Evolutionary conservation across 2,329 filamentous ascomycete species (phyloP).

Genomic region (Clathrospora elynae): DNA sequence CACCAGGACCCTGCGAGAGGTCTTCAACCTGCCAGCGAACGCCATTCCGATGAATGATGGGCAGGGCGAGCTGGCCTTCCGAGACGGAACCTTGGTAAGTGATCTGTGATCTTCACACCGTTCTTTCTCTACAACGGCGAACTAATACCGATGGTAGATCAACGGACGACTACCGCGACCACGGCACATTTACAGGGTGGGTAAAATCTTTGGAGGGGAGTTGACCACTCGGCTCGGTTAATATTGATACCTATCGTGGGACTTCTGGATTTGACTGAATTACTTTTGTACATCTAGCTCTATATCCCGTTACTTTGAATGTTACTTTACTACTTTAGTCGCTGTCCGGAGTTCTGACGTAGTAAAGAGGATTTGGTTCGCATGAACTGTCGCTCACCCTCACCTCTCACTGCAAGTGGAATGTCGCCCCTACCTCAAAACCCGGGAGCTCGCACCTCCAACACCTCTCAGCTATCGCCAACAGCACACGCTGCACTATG

Average conservation of each 20-base stretch:
- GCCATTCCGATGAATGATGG: constrained; percentile 35
- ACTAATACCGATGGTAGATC: constrained; percentile 20
- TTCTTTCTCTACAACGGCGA: background rate
- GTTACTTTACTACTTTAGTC: no score
- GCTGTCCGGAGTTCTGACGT: no score
- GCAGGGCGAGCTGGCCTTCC: constrained; percentile 33
- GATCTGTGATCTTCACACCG: background rate
- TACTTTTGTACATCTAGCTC: background rate
- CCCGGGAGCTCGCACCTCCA: no score
- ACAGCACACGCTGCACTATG: no score
- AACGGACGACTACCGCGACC: constrained; percentile 30
- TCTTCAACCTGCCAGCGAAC: constrained; percentile 31
- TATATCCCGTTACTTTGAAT: constrained; percentile 1
- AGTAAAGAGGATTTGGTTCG: no score
- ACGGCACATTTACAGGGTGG: constrained; percentile 29
- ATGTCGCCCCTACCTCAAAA: no score
- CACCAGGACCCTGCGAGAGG: constrained; percentile 14
- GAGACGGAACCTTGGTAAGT: constrained; percentile 33
- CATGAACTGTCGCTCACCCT: no score
- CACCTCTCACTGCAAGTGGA: no score
- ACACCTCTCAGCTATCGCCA: no score
- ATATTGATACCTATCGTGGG: background rate
- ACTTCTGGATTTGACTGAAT: background rate
- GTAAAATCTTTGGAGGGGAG: constrained; percentile 25
- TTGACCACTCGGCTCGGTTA: constrained; percentile 13